Evolutionary conservation across 306 rosid species (phyloP).

Genomic region (Senna tora): DNA sequence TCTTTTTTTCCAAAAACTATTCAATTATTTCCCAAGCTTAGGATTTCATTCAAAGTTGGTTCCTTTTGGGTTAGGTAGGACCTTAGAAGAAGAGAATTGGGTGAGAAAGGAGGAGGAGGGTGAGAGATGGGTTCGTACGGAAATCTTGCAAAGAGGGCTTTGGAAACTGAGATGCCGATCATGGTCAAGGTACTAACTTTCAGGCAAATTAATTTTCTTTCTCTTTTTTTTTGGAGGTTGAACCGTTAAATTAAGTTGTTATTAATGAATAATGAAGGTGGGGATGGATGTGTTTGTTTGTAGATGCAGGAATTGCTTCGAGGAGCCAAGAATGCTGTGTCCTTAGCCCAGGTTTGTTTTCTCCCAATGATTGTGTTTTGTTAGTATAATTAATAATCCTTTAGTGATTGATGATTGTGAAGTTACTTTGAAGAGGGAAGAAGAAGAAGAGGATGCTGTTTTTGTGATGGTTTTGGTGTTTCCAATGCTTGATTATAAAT

Average conservation of each 20-base stretch:
- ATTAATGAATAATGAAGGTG: neutral
- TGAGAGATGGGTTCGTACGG: conserved; percentile 47
- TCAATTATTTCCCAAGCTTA: neutral
- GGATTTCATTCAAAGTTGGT: conserved; percentile 18
- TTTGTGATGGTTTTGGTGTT: neutral
- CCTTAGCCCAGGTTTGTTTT: conserved; percentile 27
- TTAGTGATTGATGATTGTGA: neutral
- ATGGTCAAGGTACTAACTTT: conserved; percentile 53
- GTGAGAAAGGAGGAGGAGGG: conserved; percentile 22
- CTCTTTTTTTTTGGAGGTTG: conserved; percentile 21
- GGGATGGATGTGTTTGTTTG: conserved; percentile 13
- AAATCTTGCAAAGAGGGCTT: conserved; percentile 47
- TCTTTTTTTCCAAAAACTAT: neutral
- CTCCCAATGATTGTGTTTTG: neutral
- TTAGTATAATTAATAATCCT: neutral
- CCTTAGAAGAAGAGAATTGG: conserved; percentile 14
- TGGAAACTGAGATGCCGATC: conserved; percentile 50
- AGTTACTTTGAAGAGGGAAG: neutral
- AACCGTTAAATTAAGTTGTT: neutral
- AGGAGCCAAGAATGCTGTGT: conserved; percentile 33
- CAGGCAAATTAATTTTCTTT: too few species aligned
- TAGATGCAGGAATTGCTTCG: conserved; percentile 34
- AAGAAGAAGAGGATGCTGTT: neutral
- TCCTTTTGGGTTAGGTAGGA: conserved; percentile 32
- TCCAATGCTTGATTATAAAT: conserved; percentile 12